phyloP scores from a whole-genome alignment of 2,329 filamentous ascomycete species.

The Pyrenophora seminiperda region DNA sequence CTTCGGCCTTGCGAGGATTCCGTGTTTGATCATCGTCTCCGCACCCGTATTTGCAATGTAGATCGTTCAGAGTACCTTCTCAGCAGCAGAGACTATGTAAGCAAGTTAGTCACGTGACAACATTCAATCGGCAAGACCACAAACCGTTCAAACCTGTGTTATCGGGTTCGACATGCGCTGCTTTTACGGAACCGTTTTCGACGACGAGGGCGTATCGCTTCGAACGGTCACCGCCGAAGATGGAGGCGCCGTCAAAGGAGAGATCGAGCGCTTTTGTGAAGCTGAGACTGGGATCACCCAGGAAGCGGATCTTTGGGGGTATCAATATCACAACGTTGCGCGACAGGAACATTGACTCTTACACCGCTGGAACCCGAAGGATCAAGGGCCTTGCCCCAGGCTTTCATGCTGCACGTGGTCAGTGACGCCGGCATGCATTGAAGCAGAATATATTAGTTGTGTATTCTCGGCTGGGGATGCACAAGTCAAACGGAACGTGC shows the following conservation, averaged over 20 bases:
- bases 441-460: conserved; percentile 6
- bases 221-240: conserved; percentile 82
- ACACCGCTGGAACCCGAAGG: conserved; percentile 75
- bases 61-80: conserved; percentile 35
- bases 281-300: conserved; percentile 77
- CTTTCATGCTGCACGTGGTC: conserved; percentile 72
- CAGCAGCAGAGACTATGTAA: conserved; percentile 42
- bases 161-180: conserved; percentile 83
- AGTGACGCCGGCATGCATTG: conserved; percentile 11
- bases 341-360: conserved; percentile 49
- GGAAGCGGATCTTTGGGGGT: conserved; percentile 75
- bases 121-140: conserved; percentile 22
- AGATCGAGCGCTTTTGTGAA: conserved; percentile 87
- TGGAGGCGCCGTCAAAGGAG: conserved; percentile 74
- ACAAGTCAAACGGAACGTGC: conserved; percentile 16
- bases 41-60: neutral
- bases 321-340: conserved; percentile 12
- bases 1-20: neutral
- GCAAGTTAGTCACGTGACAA: neutral
- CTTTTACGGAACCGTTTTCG: conserved; percentile 83
- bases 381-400: conserved; percentile 80
- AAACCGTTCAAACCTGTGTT: conserved; percentile 80
- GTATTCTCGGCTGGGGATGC: conserved; percentile 17
- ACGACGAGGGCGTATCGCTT: conserved; percentile 87
- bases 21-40: neutral